These are phyloP conservation scores for Globisporangium canariense DNA, from an alignment of 352 stramenopile genomes.

Conservation along the genomic window DNA sequence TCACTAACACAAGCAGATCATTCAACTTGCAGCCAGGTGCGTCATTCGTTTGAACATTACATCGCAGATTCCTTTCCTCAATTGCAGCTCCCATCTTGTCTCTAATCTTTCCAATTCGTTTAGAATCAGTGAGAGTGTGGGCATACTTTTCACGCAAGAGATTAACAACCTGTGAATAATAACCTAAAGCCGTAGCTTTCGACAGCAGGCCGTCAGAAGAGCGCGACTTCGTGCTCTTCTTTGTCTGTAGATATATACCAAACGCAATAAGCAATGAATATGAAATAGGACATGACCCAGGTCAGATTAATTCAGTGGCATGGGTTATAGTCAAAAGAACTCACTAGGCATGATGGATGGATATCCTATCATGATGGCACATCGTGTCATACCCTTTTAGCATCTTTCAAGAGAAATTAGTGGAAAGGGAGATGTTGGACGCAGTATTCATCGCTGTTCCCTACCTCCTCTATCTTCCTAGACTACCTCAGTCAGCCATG, in stretches of 20 bases:
- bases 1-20: slow-evolving; percentile 16
- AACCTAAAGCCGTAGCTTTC: neutral
- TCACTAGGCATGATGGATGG: too few relatives aligned
- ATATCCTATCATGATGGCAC: too few relatives aligned
- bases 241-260: neutral
- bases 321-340: too few relatives aligned
- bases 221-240: neutral
- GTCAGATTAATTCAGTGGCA: too few relatives aligned
- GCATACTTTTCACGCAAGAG: slow-evolving; percentile 9
- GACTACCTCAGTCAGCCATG: too few relatives aligned
- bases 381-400: too few relatives aligned
- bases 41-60: slow-evolving; percentile 19
- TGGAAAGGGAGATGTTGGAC: too few relatives aligned
- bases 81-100: slow-evolving; percentile 25
- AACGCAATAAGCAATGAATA: slow-evolving; percentile 1
- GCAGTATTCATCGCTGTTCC: too few relatives aligned
- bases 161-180: slow-evolving; percentile 10
- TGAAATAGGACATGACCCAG: too few relatives aligned
- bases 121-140: slow-evolving; percentile 7
- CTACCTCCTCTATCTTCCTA: too few relatives aligned
- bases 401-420: too few relatives aligned
- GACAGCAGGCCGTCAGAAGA: neutral
- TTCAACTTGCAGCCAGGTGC: slow-evolving; percentile 20
- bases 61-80: slow-evolving; percentile 21
- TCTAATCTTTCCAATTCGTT: slow-evolving; percentile 17